These are phyloP conservation scores for Hordeum pubiflorum DNA, from an alignment of 202 grass and related monocot genomes.

Conservation along the genomic window DNA sequence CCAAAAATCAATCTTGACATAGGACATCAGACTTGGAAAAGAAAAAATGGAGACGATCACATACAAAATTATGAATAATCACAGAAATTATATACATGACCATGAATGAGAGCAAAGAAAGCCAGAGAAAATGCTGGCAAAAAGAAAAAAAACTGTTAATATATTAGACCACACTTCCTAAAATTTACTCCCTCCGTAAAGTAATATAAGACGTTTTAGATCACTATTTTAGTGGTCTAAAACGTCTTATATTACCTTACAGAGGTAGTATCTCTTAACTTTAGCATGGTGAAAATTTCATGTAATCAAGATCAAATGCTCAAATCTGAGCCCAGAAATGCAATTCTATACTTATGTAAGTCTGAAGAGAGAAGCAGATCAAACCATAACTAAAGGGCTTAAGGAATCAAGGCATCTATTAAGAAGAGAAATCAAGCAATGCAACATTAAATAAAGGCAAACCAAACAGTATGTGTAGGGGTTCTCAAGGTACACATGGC, in stretches of 20 bases:
- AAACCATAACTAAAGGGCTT: neutral
- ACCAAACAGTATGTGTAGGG: neutral
- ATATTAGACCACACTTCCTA: constrained; percentile 5
- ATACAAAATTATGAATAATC: neutral
- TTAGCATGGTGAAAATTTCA: neutral
- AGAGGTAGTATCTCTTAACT: too few relatives aligned
- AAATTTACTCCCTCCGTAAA: neutral
- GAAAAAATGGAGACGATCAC: neutral
- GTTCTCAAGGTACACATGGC: neutral
- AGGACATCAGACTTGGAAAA: neutral
- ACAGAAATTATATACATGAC: neutral
- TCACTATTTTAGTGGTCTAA: too few relatives aligned
- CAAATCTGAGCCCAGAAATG: neutral
- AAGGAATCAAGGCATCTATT: too few relatives aligned
- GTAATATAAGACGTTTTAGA: too few relatives aligned
- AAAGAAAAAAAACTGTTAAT: neutral
- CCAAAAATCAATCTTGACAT: neutral
- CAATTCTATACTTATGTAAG: neutral
- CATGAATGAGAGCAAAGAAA: neutral
- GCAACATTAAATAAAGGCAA: neutral
- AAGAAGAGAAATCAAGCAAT: neutral
- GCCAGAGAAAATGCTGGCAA: neutral
- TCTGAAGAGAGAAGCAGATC: neutral
- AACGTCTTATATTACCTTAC: too few relatives aligned
- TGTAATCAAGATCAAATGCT: neutral